Evolutionary conservation across 129 eudicot genomes (phyloP), one percentile per base, ranked within the genome.

Genomic region (Flaveria brownii): DNA sequence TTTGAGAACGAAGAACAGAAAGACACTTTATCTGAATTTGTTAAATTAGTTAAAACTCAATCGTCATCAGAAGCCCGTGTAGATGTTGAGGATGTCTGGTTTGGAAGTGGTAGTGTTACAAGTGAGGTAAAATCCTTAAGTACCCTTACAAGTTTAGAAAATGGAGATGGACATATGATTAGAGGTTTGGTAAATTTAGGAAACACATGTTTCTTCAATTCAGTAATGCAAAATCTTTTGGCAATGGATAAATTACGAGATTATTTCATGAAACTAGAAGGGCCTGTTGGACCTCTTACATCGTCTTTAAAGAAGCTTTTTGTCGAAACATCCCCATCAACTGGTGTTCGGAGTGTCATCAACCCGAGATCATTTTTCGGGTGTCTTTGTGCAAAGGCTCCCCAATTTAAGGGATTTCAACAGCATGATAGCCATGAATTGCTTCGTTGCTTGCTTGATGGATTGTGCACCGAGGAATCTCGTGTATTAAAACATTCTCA

Each of bases 371-470:
- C 97, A 16, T 75, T 94, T 54, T 87, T 94, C 26, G 90, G 88
- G 9, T 85, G 90, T 84, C 67, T 94, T 36, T 87, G 93, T 77
- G 76, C 82, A 4, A 94, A 89, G 82, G 88, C 97, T 80, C 96
- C 97, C 25, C 99, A 94, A 73, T 94, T 94, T 70, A 91, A 87
- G 83, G 99, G 97, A 68, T 88, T 70, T 77, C 97, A 87, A 75
- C 99, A 94, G 78, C 97, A 94, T 64, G 98, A 94, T 84, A 91
- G 98, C 80, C 98, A 94, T 65, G 98, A 94, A 79, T 78, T 94
- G 78, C 98, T 94, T 82, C 91, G 92, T 17, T 94, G 88, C 68
- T 89, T 94, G 87, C 96, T 94, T 73, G 97, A 94, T 82, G 98
- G 87, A 70, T 74, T 89, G 85, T 79, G 90, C 57, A 85, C 83